Conservation (phyloP, 2,329 filamentous ascomycete genomes). For the Malbranchea cinnamomea region DNA sequence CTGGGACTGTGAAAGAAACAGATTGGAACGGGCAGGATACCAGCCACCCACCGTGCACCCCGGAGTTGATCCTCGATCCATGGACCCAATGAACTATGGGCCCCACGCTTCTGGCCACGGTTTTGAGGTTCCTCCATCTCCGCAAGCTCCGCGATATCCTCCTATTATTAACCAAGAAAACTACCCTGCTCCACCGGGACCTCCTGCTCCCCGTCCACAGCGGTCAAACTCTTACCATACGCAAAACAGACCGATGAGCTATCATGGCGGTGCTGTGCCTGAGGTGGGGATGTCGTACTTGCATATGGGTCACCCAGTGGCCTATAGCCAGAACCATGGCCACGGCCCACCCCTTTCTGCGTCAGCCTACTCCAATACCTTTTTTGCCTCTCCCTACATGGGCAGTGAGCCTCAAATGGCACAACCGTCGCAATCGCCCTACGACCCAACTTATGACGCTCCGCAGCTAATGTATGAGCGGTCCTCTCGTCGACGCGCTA, state of each 20-base stretch:
- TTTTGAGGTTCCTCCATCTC: conserved; percentile 16
- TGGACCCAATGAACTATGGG: conserved; percentile 17
- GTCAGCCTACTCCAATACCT: conserved; percentile 22
- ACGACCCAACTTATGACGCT: conserved; percentile 9
- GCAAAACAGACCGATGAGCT: conserved; percentile 23
- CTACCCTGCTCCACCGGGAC: conserved; percentile 14
- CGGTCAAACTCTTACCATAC: conserved; percentile 24
- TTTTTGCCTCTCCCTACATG: conserved; percentile 20
- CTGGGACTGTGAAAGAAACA: conserved; percentile 22
- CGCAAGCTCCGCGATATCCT: conserved; percentile 16
- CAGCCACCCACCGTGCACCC: conserved; percentile 7
- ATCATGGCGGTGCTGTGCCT: conserved; percentile 18
- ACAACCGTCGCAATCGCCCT: conserved; percentile 5
- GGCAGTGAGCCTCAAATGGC: conserved; percentile 14
- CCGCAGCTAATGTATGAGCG: conserved; percentile 13
- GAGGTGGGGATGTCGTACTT: conserved; percentile 18
- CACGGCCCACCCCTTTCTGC: conserved; percentile 23
- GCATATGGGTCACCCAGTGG: conserved; percentile 12
- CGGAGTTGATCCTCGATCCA: conserved; percentile 16
- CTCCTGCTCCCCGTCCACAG: conserved; percentile 13
- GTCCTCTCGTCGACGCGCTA: conserved; percentile 18
- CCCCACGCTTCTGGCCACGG: conserved; percentile 5
- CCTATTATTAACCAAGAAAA: conserved; percentile 18
- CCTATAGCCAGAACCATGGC: conserved; percentile 14
- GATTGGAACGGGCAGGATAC: conserved; percentile 18